Evolutionary conservation across 2,329 filamentous ascomycete species (phyloP), one percentile per base, ranked within the genome.

Genomic region (Parastagonospora nodorum): DNA sequence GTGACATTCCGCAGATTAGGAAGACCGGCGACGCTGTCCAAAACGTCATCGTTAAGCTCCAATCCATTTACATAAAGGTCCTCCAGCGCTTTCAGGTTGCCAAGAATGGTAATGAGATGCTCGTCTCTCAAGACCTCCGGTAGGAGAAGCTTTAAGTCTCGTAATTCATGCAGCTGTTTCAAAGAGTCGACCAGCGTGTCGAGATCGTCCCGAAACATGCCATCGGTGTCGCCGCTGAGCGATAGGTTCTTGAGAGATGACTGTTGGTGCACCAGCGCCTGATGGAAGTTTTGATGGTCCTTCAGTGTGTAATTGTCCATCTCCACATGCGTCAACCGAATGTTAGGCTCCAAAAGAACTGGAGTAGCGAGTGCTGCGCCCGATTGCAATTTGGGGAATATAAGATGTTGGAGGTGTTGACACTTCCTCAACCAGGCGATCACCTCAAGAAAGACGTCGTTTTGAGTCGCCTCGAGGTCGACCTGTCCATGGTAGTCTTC

Each of bases 381-480:
- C 31, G 80, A 80, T 2, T 79, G 68, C 36, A 88, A 76, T 28
- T 76, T 75, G 32, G 69, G 74, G 41, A 88, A 72, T 12, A 72
- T 75, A 15, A 88, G 73, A 16, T 77, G 75, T 15, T 73, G 72
- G 7, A 88, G 75, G 4, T 69, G 68, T 14, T 73, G 71, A 63
- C 85, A 86, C n/a, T 75, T 74, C 15, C 76, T 72, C 11, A 87
- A 69, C 84, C 84, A 87, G 4, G 74, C 72, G 35, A 81, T 71
- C 24, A 82, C 75, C 50, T 80, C 78, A 0, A 78, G 63, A 50
- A 81, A 82, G 7, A 78, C 75, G 51, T 83, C 81, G 44, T 83
- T 77, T 46, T 84, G 76, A 7, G 77, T 79, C 16, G 72, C 72
- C 53, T 84, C 80, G 2, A 84, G 69, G 48, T 80, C 76, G 16